Percentiles rank a stretch among this genome's conserved stretches.
phyloP scores from a whole-genome alignment of 495 filamentous ascomycete genomes.

The Thermothielavioides terrestris region DNA sequence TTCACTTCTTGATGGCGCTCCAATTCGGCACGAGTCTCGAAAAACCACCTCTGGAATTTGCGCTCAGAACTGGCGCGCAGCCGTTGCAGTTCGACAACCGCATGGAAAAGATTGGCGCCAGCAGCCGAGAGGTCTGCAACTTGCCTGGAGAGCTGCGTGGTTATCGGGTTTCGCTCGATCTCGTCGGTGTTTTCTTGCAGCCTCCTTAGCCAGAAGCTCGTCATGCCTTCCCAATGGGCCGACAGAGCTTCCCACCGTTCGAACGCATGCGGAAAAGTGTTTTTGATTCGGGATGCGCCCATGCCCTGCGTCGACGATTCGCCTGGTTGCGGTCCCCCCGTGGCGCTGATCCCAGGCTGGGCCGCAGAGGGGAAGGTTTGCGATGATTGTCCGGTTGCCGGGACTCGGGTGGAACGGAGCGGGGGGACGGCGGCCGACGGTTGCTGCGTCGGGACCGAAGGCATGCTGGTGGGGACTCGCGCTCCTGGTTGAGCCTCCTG shows the following conservation, averaged over 20 bases:
- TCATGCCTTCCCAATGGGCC: conserved; percentile 96
- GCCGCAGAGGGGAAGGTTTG: conserved; percentile 12
- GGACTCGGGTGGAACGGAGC: conserved; percentile 20
- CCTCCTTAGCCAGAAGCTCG: conserved; percentile 91
- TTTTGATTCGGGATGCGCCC: conserved; percentile 30
- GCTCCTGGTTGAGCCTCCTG: conserved; percentile 17
- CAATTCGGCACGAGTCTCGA: conserved; percentile 81
- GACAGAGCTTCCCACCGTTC: conserved; percentile 95
- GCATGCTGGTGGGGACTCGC: conserved; percentile 3
- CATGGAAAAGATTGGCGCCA: conserved; percentile 94
- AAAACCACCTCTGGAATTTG: conserved; percentile 98
- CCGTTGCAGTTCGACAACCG: conserved; percentile 93
- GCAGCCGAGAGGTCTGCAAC: conserved; percentile 93
- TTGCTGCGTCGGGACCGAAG: conserved; percentile 10
- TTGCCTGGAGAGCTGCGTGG: conserved; percentile 81
- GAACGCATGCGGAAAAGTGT: conserved; percentile 87
- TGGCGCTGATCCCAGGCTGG: conserved; percentile 6
- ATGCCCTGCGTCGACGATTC: conserved; percentile 25
- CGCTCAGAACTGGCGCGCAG: conserved; percentile 89
- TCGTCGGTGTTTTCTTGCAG: conserved; percentile 84
- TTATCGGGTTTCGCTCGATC: conserved; percentile 69
- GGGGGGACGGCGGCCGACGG: conserved; percentile 13
- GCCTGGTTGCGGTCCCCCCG: conserved; percentile 20
- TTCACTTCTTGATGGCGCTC: conserved; percentile 80
- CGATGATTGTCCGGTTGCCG: conserved; percentile 13